Percentiles rank a stretch among this genome's conserved stretches.
These are phyloP conservation scores for Gaeumannomyces sp. DNA, from an alignment of 2,329 filamentous ascomycete genomes.

Conservation along the genomic window DNA sequence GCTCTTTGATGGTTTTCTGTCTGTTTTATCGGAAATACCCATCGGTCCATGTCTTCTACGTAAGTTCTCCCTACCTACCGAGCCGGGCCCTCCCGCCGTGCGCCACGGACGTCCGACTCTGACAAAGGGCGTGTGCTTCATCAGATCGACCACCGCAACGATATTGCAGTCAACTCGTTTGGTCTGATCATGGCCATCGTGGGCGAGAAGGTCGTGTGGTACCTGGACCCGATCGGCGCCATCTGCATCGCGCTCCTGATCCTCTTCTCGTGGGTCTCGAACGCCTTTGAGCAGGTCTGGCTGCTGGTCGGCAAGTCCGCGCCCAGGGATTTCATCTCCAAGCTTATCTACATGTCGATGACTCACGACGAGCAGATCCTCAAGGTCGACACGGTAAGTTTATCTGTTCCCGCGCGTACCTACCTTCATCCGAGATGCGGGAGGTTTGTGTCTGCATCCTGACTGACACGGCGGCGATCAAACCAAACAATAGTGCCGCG, in stretches of 20 bases:
- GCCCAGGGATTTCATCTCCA: conserved; percentile 49
- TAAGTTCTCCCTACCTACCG: conserved; percentile 19
- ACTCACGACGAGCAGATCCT: conserved; percentile 47
- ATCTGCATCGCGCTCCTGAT: conserved; percentile 55
- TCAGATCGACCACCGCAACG: conserved; percentile 49
- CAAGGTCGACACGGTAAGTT: conserved; percentile 48
- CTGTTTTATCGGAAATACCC: conserved; percentile 46
- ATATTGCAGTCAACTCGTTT: conserved; percentile 49
- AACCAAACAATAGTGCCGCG: conserved; percentile 35
- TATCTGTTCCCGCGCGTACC: not conserved
- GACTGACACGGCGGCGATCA: not conserved
- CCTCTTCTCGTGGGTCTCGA: conserved; percentile 54
- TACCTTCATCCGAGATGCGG: not conserved
- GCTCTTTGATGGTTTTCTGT: conserved; percentile 47
- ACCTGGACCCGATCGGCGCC: conserved; percentile 54
- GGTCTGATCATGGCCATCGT: conserved; percentile 50
- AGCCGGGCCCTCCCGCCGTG: not conserved
- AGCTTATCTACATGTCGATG: conserved; percentile 49
- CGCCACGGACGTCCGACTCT: not conserved
- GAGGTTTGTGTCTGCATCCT: not conserved
- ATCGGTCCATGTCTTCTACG: conserved; percentile 49
- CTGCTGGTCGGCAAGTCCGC: conserved; percentile 56
- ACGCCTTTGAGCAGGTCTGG: conserved; percentile 56
- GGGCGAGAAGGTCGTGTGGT: conserved; percentile 49
- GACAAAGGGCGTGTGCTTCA: not conserved